phyloP scores from a whole-genome alignment of 495 filamentous ascomycete genomes.

The Hypoxylon subgilvum region DNA sequence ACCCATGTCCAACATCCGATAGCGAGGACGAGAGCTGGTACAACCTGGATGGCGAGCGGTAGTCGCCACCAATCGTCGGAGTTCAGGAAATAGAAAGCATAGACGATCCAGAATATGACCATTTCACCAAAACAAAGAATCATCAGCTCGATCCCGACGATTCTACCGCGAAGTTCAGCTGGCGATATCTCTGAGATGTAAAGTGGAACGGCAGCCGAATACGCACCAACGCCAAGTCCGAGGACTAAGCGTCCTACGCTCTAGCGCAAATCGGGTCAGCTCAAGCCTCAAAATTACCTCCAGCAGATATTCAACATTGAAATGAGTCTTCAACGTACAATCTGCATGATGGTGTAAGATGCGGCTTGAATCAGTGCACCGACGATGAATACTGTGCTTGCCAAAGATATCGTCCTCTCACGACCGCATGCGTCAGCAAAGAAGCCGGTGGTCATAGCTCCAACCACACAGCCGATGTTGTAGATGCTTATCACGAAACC shows the following conservation, averaged over 20 bases:
- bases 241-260: constrained; percentile 32
- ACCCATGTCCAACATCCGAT: constrained; percentile 57
- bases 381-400: constrained; percentile 44
- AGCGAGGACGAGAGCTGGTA: constrained; percentile 48
- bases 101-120: constrained; percentile 57
- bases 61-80: constrained; percentile 59
- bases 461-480: constrained; percentile 49
- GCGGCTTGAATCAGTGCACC: constrained; percentile 39
- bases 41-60: constrained; percentile 60
- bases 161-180: constrained; percentile 53
- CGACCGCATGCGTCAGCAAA: constrained; percentile 50
- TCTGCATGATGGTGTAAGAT: constrained; percentile 35
- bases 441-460: constrained; percentile 46
- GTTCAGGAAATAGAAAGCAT: constrained; percentile 51
- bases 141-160: constrained; percentile 50
- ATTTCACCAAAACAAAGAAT: constrained; percentile 55
- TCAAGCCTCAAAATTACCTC: background rate
- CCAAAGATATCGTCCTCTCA: constrained; percentile 46
- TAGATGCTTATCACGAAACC: constrained; percentile 39
- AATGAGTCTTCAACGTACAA: constrained; percentile 12
- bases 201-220: constrained; percentile 57
- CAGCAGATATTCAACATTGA: background rate
- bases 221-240: constrained; percentile 55
- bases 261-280: constrained; percentile 14
- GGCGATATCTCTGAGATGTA: constrained; percentile 62